Conservation (phyloP, 768 basidiomycete genomes). For the Leccinum truebloodii region DNA sequence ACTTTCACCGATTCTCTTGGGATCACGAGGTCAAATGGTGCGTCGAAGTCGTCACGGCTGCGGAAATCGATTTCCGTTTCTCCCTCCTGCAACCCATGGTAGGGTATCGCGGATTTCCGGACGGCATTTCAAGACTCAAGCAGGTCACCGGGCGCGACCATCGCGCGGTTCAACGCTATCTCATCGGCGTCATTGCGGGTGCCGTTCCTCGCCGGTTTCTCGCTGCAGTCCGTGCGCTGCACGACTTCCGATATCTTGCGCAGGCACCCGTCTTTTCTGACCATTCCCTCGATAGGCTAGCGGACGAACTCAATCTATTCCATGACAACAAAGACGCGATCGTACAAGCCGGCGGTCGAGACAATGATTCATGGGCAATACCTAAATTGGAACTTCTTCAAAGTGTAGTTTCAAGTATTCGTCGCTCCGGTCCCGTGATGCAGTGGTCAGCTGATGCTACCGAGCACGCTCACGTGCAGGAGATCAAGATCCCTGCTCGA, state of each 20-base stretch:
- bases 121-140: conserved; percentile 38
- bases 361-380: not conserved
- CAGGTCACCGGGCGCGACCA: conserved; percentile 9
- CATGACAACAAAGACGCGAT: conserved; percentile 41
- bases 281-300: conserved; percentile 30
- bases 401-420: not conserved
- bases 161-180: conserved; percentile 17
- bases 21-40: conserved; percentile 4
- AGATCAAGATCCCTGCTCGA: not conserved
- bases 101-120: conserved; percentile 39
- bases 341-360: conserved; percentile 11
- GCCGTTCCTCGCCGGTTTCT: not conserved
- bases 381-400: conserved; percentile 5
- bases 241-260: conserved; percentile 43
- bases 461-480: not conserved
- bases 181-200: conserved; percentile 20
- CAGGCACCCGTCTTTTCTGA: conserved; percentile 36
- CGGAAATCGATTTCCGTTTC: conserved; percentile 40
- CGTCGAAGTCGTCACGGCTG: not conserved
- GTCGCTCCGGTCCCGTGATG: not conserved
- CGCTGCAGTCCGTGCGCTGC: conserved; percentile 22
- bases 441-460: not conserved
- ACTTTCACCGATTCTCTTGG: not conserved
- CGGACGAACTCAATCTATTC: conserved; percentile 32
- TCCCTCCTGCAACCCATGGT: conserved; percentile 37